Conservation (phyloP, 352 stramenopile genomes). For the Pelagophyceae sp. region DNA sequence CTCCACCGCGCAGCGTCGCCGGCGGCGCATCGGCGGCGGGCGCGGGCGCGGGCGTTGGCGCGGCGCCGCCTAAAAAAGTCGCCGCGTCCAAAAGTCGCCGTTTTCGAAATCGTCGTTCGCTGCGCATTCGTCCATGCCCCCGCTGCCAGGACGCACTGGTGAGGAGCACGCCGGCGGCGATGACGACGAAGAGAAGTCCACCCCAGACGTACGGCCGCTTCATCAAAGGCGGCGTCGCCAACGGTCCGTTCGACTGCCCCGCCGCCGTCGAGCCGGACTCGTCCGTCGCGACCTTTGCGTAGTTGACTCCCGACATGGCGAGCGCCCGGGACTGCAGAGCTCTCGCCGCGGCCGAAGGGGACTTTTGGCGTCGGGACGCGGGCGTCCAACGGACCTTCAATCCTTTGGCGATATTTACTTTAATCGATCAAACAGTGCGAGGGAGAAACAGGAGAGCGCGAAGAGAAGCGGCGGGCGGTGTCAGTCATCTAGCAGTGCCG, state of each 20-base stretch:
- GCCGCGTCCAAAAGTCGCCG: neutral
- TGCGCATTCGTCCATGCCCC: neutral
- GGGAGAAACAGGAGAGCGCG: no score
- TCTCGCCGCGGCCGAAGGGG: no score
- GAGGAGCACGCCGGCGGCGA: neutral
- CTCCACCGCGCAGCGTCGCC: no score
- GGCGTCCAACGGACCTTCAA: no score
- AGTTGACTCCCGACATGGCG: neutral
- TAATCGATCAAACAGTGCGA: no score
- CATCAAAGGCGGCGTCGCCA: neutral
- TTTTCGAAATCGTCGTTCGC: neutral
- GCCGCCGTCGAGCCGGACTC: neutral
- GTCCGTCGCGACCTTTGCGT: neutral
- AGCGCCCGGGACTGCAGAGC: no score
- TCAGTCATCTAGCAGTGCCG: no score
- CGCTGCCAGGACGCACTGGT: no score
- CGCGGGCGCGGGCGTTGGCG: neutral
- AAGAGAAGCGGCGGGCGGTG: no score
- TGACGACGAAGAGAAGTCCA: neutral
- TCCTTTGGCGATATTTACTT: no score
- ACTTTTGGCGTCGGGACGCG: no score
- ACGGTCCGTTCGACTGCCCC: neutral
- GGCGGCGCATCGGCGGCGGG: neutral
- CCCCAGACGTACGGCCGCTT: neutral
- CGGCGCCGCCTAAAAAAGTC: neutral